Conservation (phyloP, 345 rosid species). For the Turritis glabra region DNA sequence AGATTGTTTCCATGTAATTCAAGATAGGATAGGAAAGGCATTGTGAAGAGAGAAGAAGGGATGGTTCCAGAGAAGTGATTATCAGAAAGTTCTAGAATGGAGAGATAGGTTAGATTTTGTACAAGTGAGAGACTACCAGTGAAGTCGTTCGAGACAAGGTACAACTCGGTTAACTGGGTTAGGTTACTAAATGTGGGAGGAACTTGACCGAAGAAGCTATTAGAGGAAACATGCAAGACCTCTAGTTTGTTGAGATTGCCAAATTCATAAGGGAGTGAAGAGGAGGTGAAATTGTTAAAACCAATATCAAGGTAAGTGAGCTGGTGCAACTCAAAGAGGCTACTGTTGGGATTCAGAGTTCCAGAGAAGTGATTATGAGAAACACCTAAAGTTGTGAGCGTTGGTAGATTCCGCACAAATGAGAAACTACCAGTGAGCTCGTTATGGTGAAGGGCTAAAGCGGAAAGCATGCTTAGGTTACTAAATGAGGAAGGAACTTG, state of each 20-base stretch:
- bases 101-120: background rate
- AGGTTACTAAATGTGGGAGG: background rate
- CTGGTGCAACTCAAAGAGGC: background rate
- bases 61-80: background rate
- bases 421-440: no score
- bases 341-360: background rate
- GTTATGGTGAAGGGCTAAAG: no score
- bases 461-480: no score
- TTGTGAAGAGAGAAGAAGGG: conserved; percentile 2
- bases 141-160: no score
- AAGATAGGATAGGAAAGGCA: background rate
- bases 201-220: background rate
- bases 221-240: background rate
- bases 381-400: no score
- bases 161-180: background rate
- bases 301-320: background rate
- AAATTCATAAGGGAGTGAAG: background rate
- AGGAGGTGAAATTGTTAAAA: background rate
- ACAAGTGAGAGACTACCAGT: background rate
- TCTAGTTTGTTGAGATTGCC: background rate
- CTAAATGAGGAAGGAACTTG: no score
- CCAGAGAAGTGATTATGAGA: no score
- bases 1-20: background rate
- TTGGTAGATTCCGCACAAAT: no score
- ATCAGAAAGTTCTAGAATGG: background rate